A percentile compares a stretch with the other conserved stretches of the same genome.
These are phyloP conservation scores for Fusarium duplospermum DNA, from an alignment of 2,329 filamentous ascomycete species.

Conservation along the genomic window DNA sequence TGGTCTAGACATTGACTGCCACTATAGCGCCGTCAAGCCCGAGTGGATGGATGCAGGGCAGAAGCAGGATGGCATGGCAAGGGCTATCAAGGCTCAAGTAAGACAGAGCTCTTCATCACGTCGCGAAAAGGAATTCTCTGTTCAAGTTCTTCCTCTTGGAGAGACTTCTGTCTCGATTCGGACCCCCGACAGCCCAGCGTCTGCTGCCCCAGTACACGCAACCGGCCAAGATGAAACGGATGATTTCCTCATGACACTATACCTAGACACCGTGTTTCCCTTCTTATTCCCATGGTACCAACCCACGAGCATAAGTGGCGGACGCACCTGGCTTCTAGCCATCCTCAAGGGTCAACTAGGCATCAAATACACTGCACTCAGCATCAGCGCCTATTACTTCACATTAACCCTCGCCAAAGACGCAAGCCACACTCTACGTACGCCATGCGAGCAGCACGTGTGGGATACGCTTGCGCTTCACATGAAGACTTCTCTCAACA, in stretches of 20 bases:
- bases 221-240: background rate
- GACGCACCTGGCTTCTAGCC: background rate
- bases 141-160: background rate
- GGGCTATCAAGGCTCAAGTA: background rate
- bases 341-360: background rate
- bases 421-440: background rate
- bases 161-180: background rate
- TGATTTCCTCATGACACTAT: background rate
- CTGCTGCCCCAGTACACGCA: background rate
- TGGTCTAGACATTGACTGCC: background rate
- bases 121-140: background rate
- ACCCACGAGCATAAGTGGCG: background rate
- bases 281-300: background rate
- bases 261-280: background rate
- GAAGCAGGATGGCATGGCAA: background rate
- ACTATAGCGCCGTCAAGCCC: background rate
- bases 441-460: background rate
- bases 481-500: background rate
- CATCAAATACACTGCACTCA: background rate
- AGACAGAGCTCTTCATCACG: background rate
- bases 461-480: background rate
- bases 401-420: background rate
- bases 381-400: background rate
- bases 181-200: too few relatives aligned
- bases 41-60: background rate